Conservation (phyloP, 768 basidiomycete species). For the Phallus indusiatus region DNA sequence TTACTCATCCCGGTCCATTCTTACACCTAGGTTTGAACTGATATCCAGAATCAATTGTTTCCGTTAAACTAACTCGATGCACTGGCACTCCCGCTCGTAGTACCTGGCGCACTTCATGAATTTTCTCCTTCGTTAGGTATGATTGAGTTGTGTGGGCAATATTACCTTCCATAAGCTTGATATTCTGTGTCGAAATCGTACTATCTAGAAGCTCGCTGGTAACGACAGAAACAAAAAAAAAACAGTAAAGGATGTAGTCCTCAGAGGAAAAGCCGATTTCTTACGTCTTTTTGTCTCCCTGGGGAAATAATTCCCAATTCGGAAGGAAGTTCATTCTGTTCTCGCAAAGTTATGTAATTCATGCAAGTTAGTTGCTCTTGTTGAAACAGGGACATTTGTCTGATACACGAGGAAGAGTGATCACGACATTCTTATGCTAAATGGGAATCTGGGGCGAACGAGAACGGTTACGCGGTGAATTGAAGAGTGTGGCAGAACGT, state of each 20-base stretch:
- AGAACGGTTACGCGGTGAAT: slow-evolving; percentile 17
- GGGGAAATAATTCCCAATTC: slow-evolving; percentile 73
- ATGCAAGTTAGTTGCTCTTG: slow-evolving; percentile 69
- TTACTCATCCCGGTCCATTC: slow-evolving; percentile 70
- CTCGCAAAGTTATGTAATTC: slow-evolving; percentile 83
- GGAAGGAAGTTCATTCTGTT: slow-evolving; percentile 76
- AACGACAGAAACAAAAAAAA: too few relatives aligned
- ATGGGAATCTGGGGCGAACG: slow-evolving; percentile 13
- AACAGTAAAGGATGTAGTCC: not conserved
- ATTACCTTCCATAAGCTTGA: slow-evolving; percentile 72
- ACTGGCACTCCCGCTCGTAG: slow-evolving; percentile 80
- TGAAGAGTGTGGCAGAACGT: slow-evolving; percentile 10
- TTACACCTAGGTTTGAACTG: slow-evolving; percentile 74
- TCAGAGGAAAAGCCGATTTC: not conserved
- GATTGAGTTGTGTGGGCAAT: slow-evolving; percentile 51
- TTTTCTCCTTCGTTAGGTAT: slow-evolving; percentile 68
- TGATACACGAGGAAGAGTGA: slow-evolving; percentile 1
- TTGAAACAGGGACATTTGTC: not conserved
- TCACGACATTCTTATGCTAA: slow-evolving; percentile 8
- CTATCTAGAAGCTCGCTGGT: slow-evolving; percentile 31
- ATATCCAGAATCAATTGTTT: slow-evolving; percentile 83
- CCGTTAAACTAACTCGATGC: slow-evolving; percentile 79
- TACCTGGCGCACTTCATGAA: slow-evolving; percentile 74
- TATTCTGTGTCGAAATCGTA: slow-evolving; percentile 79
- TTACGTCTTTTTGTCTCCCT: slow-evolving; percentile 38